A percentile compares a stretch with the other conserved stretches of the same genome.
These are phyloP conservation scores for Diaporthe longicolla DNA, from an alignment of 2,329 filamentous ascomycete genomes.

Conservation along the genomic window DNA sequence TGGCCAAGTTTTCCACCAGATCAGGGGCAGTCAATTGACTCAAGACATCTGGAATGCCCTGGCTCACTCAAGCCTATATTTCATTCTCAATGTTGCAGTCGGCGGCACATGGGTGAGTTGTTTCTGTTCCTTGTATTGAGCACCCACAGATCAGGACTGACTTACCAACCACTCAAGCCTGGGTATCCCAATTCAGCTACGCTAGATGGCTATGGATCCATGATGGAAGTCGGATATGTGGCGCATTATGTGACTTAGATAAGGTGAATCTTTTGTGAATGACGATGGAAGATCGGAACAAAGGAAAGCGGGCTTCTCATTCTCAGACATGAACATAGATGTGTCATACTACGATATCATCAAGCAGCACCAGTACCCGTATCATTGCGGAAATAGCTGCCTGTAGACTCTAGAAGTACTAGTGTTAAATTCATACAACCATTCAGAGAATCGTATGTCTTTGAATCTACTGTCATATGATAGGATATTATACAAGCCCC, in stretches of 20 bases:
- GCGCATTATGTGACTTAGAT: constrained; percentile 43
- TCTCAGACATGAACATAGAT: background rate
- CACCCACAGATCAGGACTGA: background rate
- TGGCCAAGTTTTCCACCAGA: constrained; percentile 58
- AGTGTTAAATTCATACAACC: too few species aligned
- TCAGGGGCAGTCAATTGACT: constrained; percentile 59
- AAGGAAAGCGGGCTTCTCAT: background rate
- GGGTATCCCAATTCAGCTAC: constrained; percentile 49
- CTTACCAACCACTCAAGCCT: constrained; percentile 44
- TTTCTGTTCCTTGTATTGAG: background rate
- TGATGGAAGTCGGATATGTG: constrained; percentile 52
- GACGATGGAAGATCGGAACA: background rate
- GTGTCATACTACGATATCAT: too few species aligned
- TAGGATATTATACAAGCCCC: too few species aligned
- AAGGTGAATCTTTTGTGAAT: too few species aligned
- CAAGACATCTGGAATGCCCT: constrained; percentile 59
- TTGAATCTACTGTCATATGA: too few species aligned
- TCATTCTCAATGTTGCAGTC: constrained; percentile 51
- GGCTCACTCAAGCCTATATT: constrained; percentile 46
- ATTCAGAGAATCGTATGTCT: too few species aligned
- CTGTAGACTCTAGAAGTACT: background rate
- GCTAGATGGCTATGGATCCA: constrained; percentile 47
- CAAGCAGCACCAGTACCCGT: too few species aligned
- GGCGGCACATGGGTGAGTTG: constrained; percentile 51
- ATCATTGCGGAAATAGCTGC: background rate